Evolutionary conservation across 139 green algal genomes (phyloP).

Genomic region (Tetradesmus obliquus): DNA sequence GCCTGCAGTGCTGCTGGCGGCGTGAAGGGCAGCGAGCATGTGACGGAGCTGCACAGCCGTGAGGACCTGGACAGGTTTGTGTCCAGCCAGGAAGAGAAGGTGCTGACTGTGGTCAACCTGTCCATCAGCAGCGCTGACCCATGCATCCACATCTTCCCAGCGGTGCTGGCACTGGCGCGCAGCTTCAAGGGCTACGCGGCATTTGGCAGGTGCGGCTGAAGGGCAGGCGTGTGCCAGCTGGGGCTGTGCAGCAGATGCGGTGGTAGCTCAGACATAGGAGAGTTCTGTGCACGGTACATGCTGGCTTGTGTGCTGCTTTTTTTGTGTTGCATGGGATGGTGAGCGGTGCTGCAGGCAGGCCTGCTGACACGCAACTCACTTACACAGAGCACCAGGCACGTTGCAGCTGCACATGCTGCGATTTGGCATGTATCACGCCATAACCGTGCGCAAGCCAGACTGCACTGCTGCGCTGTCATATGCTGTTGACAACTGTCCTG

Average conservation of each 20-base stretch:
- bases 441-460: too few species aligned
- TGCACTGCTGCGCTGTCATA: too few species aligned
- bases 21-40: constrained; percentile 61
- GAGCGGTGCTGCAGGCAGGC: not conserved
- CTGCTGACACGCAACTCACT: not conserved
- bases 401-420: too few species aligned
- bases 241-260: not conserved
- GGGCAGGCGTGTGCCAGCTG: too few species aligned
- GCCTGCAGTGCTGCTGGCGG: constrained; percentile 64
- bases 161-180: constrained; percentile 77
- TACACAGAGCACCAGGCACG: too few species aligned
- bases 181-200: constrained; percentile 68
- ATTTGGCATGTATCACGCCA: too few species aligned
- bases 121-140: constrained; percentile 48
- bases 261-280: not conserved
- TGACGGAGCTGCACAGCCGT: constrained; percentile 70
- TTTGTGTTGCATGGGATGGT: not conserved
- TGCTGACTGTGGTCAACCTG: constrained; percentile 57
- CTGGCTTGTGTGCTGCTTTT: not conserved
- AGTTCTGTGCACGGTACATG: not conserved
- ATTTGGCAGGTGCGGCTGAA: constrained; percentile 50
- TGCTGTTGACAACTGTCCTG: not conserved
- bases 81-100: not conserved
- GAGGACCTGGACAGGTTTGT: constrained; percentile 68
- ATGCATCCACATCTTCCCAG: constrained; percentile 79